These are phyloP conservation scores for Verticillium dahliae DNA, from an alignment of 2,329 filamentous ascomycete species.

Conservation along the genomic window DNA sequence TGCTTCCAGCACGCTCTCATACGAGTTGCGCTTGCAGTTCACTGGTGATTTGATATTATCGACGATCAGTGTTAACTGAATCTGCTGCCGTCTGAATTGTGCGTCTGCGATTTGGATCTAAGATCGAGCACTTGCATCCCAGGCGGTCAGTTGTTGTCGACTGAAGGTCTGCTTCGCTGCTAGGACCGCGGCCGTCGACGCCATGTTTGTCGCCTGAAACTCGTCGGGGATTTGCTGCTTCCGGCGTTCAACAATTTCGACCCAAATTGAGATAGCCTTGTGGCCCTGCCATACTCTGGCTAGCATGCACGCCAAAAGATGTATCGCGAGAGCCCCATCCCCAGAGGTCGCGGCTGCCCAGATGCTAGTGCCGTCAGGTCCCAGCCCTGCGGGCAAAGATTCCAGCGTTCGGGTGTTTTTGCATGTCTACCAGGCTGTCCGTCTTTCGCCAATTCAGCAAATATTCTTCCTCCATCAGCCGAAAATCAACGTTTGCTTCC, in stretches of 20 bases:
- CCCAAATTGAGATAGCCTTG: constrained; percentile 26
- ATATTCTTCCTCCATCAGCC: no score
- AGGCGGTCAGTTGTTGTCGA: constrained; percentile 15
- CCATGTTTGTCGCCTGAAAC: constrained; percentile 2
- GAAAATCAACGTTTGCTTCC: no score
- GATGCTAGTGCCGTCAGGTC: constrained; percentile 18
- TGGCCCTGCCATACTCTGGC: constrained; percentile 19
- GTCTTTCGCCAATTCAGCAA: no score
- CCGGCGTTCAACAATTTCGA: constrained; percentile 18
- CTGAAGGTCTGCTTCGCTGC: constrained; percentile 8
- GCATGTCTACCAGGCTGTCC: background rate
- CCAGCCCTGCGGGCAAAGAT: constrained; percentile 14
- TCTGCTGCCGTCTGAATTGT: background rate
- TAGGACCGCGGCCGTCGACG: background rate
- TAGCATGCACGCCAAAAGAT: constrained; percentile 27
- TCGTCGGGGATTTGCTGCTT: background rate
- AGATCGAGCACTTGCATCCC: constrained; percentile 29
- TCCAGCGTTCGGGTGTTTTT: background rate
- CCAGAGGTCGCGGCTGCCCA: constrained; percentile 25
- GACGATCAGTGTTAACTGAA: background rate
- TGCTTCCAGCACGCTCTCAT: background rate
- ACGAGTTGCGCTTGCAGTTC: background rate
- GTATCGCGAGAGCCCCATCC: constrained; percentile 14
- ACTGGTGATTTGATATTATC: background rate
- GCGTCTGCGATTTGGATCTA: constrained; percentile 21